These are phyloP conservation scores for Delonix regia DNA, from an alignment of 306 rosid species.

Conservation along the genomic window DNA sequence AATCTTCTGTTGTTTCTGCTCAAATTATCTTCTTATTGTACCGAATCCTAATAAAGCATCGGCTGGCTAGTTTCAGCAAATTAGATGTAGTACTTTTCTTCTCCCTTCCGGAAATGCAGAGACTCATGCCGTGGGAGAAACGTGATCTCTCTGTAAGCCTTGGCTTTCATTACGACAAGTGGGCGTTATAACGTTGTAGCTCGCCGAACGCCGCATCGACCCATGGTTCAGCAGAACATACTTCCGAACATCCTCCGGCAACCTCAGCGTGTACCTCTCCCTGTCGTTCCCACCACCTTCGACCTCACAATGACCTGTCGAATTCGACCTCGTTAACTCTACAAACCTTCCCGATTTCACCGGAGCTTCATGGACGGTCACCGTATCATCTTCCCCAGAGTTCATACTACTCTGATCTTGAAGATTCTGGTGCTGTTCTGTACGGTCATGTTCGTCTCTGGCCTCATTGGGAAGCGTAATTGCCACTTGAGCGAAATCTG, in stretches of 20 bases:
- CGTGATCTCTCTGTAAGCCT: slow-evolving; percentile 17
- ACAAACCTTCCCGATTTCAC: slow-evolving; percentile 16
- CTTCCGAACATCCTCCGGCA: slow-evolving; percentile 63
- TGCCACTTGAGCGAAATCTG: slow-evolving; percentile 33
- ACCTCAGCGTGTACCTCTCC: slow-evolving; percentile 58
- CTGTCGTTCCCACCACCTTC: slow-evolving; percentile 40
- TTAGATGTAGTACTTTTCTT: background rate
- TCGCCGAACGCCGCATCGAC: slow-evolving; percentile 49
- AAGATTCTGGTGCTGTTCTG: background rate
- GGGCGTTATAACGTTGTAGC: slow-evolving; percentile 41
- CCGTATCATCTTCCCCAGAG: background rate
- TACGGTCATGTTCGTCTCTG: background rate
- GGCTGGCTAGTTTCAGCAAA: no score
- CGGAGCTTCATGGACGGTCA: background rate
- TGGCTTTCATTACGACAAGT: slow-evolving; percentile 30
- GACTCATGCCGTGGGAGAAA: slow-evolving; percentile 8
- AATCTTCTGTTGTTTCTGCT: background rate
- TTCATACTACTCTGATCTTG: background rate
- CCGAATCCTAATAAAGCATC: background rate
- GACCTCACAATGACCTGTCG: slow-evolving; percentile 70
- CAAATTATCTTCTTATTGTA: slow-evolving; percentile 30
- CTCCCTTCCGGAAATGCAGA: background rate
- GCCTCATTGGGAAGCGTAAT: slow-evolving; percentile 4
- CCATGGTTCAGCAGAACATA: slow-evolving; percentile 49
- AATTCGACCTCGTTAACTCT: slow-evolving; percentile 56